These are phyloP conservation scores for Termitomyces sp. DNA, from an alignment of 768 basidiomycete species.

Conservation along the genomic window DNA sequence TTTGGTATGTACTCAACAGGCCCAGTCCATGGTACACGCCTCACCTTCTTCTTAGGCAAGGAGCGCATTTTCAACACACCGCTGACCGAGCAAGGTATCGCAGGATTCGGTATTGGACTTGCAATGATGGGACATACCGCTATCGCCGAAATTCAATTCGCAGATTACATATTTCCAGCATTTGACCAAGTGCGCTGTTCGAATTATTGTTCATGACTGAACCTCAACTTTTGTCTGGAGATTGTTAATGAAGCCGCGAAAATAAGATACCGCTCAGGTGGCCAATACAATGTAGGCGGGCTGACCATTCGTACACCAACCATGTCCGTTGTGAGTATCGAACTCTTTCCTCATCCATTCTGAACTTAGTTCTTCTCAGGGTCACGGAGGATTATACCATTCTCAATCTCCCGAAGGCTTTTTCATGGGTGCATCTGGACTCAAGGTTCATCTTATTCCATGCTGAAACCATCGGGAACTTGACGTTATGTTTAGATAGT, in stretches of 20 bases:
- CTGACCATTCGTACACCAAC: conserved; percentile 83
- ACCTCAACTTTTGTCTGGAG: conserved; percentile 30
- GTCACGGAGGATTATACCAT: conserved; percentile 90
- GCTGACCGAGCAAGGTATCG: conserved; percentile 89
- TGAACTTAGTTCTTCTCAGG: conserved; percentile 24
- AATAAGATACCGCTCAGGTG: conserved; percentile 85
- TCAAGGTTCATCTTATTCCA: conserved; percentile 57
- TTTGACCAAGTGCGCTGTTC: conserved; percentile 73
- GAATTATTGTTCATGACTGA: background rate
- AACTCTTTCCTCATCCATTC: background rate
- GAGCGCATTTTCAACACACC: conserved; percentile 97
- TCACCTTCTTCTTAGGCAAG: conserved; percentile 46
- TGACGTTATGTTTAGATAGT: conserved; percentile 48
- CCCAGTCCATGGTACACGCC: background rate
- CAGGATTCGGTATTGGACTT: conserved; percentile 89
- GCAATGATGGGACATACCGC: conserved; percentile 93
- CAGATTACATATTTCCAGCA: conserved; percentile 90
- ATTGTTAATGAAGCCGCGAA: conserved; percentile 96
- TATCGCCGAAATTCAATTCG: conserved; percentile 91
- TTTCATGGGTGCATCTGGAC: conserved; percentile 85
- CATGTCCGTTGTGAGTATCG: conserved; percentile 74
- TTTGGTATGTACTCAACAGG: conserved; percentile 55
- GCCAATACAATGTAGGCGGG: conserved; percentile 76
- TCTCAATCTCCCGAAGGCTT: conserved; percentile 95
- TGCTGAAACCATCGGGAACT: background rate